These are phyloP conservation scores for Talaromyces trachyspermus DNA, from an alignment of 495 filamentous ascomycete species.

Conservation along the genomic window DNA sequence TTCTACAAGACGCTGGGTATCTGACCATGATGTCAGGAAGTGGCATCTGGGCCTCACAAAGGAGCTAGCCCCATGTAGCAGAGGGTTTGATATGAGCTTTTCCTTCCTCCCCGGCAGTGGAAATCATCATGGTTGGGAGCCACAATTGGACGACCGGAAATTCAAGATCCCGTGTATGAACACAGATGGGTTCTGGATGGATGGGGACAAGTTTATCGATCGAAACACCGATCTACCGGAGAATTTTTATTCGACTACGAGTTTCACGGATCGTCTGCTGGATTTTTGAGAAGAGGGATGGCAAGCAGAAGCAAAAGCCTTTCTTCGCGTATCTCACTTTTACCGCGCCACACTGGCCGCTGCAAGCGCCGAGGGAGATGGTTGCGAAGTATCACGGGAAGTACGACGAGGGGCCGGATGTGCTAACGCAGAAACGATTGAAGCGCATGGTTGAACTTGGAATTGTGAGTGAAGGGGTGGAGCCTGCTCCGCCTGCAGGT, in stretches of 20 bases:
- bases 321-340: conserved; percentile 58
- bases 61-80: conserved; percentile 29
- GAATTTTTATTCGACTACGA: conserved; percentile 49
- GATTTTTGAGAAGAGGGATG: conserved; percentile 46
- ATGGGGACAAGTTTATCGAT: conserved; percentile 30
- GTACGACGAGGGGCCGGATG: conserved; percentile 50
- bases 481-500: conserved; percentile 46
- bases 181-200: conserved; percentile 8
- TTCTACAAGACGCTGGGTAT: conserved; percentile 44
- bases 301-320: conserved; percentile 39
- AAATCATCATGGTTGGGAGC: conserved; percentile 58
- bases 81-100: conserved; percentile 41
- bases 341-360: conserved; percentile 55
- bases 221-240: conserved; percentile 37
- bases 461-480: conserved; percentile 42
- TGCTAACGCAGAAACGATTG: conserved; percentile 43
- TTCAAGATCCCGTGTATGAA: neutral
- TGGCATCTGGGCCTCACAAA: conserved; percentile 38
- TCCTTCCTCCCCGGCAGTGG: conserved; percentile 49
- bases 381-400: conserved; percentile 47
- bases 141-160: conserved; percentile 26
- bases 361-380: conserved; percentile 47
- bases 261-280: conserved; percentile 46
- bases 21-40: conserved; percentile 49
- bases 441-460: conserved; percentile 43